These are phyloP conservation scores for Nannizzia gypsea DNA, from an alignment of 2,329 filamentous ascomycete species.

Conservation along the genomic window DNA sequence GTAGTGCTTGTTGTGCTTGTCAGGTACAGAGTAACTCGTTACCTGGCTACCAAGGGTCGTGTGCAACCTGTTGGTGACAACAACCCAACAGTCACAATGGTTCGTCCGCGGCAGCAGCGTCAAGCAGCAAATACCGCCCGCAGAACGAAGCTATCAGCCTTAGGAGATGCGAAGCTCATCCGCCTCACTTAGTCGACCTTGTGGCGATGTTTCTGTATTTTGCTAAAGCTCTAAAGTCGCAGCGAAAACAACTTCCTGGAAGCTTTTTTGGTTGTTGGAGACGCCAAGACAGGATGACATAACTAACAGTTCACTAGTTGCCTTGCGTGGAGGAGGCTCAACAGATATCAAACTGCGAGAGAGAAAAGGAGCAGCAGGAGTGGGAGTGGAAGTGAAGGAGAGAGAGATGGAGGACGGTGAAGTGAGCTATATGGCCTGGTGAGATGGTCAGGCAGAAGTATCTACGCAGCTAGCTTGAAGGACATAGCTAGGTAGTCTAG, in stretches of 20 bases:
- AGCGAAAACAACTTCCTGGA: background rate
- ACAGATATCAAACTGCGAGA: background rate
- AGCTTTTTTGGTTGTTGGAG: background rate
- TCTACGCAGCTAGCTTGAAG: background rate
- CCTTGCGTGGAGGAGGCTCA: background rate
- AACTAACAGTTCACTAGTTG: too few species aligned
- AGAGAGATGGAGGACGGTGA: background rate
- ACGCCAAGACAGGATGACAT: constrained; percentile 1
- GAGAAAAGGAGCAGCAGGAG: background rate
- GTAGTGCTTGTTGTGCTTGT: background rate
- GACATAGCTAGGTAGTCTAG: background rate
- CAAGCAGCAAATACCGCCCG: background rate
- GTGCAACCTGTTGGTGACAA: constrained; percentile 1
- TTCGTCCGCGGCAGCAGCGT: background rate
- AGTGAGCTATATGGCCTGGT: background rate
- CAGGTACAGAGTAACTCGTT: too few species aligned
- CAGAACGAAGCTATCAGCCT: background rate
- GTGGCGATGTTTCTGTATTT: background rate
- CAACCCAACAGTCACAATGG: background rate
- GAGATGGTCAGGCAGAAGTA: background rate
- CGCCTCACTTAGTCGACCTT: background rate
- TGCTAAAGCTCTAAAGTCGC: background rate
- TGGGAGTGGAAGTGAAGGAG: background rate
- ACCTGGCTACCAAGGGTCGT: constrained; percentile 1
- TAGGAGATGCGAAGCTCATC: background rate